Evolutionary conservation across 345 rosid species (phyloP).

Genomic region (Brassica incana): DNA sequence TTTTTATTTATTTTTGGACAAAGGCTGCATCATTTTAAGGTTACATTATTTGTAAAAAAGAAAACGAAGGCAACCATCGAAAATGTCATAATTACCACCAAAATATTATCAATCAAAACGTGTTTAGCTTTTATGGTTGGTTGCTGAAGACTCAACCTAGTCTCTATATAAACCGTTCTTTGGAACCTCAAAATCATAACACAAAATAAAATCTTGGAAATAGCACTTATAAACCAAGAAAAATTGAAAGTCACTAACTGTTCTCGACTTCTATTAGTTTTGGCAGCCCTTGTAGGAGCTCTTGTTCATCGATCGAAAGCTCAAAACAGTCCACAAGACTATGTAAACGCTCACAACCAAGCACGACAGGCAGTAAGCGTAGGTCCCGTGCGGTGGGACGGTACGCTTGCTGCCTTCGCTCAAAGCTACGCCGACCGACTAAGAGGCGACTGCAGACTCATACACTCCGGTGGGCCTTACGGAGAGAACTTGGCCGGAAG

Average conservation of each 20-base stretch:
- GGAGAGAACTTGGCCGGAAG: too few relatives aligned
- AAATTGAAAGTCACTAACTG: not conserved
- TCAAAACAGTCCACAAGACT: slow-evolving; percentile 33
- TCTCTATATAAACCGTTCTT: slow-evolving; percentile 18
- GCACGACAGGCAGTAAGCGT: slow-evolving; percentile 17
- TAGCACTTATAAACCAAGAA: not conserved
- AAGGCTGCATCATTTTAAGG: not conserved
- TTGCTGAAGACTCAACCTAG: not conserved
- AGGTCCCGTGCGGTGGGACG: slow-evolving; percentile 28
- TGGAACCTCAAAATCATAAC: slow-evolving; percentile 1
- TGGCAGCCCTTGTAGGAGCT: slow-evolving; percentile 19
- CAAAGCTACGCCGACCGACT: slow-evolving; percentile 11
- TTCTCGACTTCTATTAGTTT: slow-evolving; percentile 4
- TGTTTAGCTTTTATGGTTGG: not conserved
- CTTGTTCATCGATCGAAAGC: slow-evolving; percentile 16
- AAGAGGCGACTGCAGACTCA: slow-evolving; percentile 18
- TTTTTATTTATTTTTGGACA: too few relatives aligned
- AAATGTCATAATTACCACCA: not conserved
- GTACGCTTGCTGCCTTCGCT: slow-evolving; percentile 5
- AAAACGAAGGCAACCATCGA: not conserved
- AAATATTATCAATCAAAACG: not conserved
- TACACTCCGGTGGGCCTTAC: slow-evolving; percentile 30
- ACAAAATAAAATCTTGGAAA: not conserved
- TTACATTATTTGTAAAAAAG: not conserved
- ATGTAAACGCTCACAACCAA: slow-evolving; percentile 21